Percentiles rank a stretch among this genome's conserved stretches.
Evolutionary conservation across 306 rosid species (phyloP).

Genomic region (Glycine soja): DNA sequence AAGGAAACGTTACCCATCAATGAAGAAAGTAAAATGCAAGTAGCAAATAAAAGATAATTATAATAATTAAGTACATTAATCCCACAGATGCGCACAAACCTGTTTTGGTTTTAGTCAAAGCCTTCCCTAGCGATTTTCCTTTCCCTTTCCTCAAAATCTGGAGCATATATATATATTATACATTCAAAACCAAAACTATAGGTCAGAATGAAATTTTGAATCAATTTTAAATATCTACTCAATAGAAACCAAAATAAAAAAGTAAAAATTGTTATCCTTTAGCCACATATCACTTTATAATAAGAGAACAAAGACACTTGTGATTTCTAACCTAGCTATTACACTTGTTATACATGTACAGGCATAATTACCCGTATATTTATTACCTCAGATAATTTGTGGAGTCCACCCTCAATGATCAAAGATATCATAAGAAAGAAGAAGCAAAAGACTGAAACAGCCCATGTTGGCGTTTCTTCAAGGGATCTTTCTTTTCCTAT

Average conservation of each 20-base stretch:
- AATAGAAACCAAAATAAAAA: not conserved
- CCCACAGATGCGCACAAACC: conserved; percentile 41
- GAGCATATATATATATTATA: not conserved
- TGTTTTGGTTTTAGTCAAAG: conserved; percentile 62
- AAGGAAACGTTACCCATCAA: not conserved
- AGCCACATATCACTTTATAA: not conserved
- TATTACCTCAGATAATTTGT: conserved; percentile 57
- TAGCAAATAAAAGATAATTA: not conserved
- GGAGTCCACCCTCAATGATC: conserved; percentile 59
- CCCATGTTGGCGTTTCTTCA: conserved; percentile 77
- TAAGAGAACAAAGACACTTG: not conserved
- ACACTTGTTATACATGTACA: not conserved
- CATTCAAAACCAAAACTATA: not conserved
- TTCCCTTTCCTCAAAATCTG: conserved; percentile 58
- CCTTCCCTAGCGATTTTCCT: conserved; percentile 60
- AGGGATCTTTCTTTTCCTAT: conserved; percentile 48
- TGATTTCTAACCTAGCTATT: not conserved
- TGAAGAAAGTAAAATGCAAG: not conserved
- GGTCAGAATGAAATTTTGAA: not conserved
- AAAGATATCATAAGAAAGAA: conserved; percentile 55
- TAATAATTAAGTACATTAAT: not conserved
- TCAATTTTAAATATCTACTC: not conserved
- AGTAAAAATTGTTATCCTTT: not conserved
- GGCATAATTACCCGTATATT: not conserved
- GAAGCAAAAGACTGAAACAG: conserved; percentile 58